Conservation (phyloP, 495 filamentous ascomycete genomes). For the Chlorociboria aeruginascens region DNA sequence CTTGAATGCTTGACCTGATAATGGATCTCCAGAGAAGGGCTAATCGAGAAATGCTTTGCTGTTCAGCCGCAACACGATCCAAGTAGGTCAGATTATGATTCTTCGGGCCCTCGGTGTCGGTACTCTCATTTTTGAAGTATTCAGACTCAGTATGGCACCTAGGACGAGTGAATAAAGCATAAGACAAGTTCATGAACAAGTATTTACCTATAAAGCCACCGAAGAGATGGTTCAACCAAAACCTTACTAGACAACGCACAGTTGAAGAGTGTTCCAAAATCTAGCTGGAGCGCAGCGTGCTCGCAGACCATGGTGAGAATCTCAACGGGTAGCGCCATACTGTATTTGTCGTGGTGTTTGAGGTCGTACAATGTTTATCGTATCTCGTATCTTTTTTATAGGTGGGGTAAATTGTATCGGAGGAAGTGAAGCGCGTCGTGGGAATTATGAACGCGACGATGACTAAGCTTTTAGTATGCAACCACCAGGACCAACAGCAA, state of each 20-base stretch:
- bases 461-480: too few species aligned
- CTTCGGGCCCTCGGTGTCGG: slow-evolving; percentile 15
- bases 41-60: slow-evolving; percentile 32
- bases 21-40: slow-evolving; percentile 58
- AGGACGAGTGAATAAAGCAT: background rate
- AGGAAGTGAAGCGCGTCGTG: too few species aligned
- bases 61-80: slow-evolving; percentile 22
- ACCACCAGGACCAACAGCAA: too few species aligned
- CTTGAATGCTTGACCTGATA: slow-evolving; percentile 47
- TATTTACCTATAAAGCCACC: slow-evolving; percentile 49
- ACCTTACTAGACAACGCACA: slow-evolving; percentile 37
- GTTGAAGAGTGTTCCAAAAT: slow-evolving; percentile 46
- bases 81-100: slow-evolving; percentile 12
- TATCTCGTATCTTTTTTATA: too few species aligned
- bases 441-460: too few species aligned
- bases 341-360: background rate
- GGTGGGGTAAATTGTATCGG: background rate
- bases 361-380: background rate
- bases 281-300: slow-evolving; percentile 35
- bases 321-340: slow-evolving; percentile 38
- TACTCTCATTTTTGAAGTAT: background rate
- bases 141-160: slow-evolving; percentile 11
- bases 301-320: slow-evolving; percentile 47
- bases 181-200: background rate
- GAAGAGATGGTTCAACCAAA: slow-evolving; percentile 44